These are phyloP conservation scores for Trichoderma atroviride DNA, from an alignment of 2,329 filamentous ascomycete genomes.

Conservation along the genomic window DNA sequence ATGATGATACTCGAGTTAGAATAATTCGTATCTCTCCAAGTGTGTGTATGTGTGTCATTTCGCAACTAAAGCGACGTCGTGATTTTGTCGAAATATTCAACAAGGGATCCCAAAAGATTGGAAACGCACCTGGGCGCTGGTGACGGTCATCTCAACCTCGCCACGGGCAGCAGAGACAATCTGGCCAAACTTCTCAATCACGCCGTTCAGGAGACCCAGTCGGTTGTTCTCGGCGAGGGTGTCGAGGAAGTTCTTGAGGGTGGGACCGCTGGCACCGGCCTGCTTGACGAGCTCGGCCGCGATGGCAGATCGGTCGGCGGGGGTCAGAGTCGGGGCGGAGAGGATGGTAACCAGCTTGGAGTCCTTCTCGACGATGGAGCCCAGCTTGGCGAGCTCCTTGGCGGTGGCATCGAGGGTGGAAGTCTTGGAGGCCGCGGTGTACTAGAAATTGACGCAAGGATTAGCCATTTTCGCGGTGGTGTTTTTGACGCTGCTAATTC, in stretches of 20 bases:
- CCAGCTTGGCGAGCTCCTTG: slow-evolving; percentile 74
- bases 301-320: slow-evolving; percentile 81
- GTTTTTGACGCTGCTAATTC: not conserved
- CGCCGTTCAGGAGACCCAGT: slow-evolving; percentile 76
- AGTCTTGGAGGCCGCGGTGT: slow-evolving; percentile 91
- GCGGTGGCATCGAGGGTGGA: slow-evolving; percentile 82
- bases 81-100: not conserved
- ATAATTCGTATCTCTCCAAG: not conserved
- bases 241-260: slow-evolving; percentile 89
- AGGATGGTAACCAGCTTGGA: slow-evolving; percentile 78
- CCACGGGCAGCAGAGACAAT: slow-evolving; percentile 88
- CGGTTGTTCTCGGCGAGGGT: slow-evolving; percentile 97
- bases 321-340: slow-evolving; percentile 74
- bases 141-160: slow-evolving; percentile 91
- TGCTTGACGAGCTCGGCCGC: slow-evolving; percentile 86
- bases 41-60: not conserved
- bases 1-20: slow-evolving; percentile 31
- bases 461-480: slow-evolving; percentile 29
- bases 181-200: slow-evolving; percentile 83
- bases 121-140: slow-evolving; percentile 77
- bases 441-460: slow-evolving; percentile 62
- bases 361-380: slow-evolving; percentile 76
- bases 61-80: not conserved
- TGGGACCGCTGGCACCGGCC: slow-evolving; percentile 72
- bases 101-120: not conserved